Evolutionary conservation across 2,329 filamentous ascomycete genomes (phyloP), one percentile per base, ranked within the genome.

Genomic region (Xylaria sp.): DNA sequence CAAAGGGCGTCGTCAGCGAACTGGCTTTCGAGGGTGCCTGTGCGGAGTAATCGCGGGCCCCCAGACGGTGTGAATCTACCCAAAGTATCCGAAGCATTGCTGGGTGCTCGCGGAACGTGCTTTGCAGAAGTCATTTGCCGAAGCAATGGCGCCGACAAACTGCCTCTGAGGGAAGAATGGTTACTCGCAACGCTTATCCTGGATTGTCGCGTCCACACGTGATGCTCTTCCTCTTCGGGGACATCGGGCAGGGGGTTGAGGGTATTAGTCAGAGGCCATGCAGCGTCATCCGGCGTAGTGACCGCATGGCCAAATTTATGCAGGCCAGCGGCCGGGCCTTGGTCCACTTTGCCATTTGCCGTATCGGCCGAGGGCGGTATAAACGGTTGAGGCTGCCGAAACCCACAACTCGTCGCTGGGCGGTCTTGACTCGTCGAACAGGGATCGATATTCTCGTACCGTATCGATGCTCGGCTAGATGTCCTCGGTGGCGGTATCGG

Each of bases 191-290:
- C 57, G 66, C 77, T 83, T 39, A 71, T 68, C 20, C 72, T 75
- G 21, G 76, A 77, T 47, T 67, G 73, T 51, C 69, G 74, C 21
- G 63, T 62, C 26, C 66, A 65, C 46, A 66, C 69, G 42, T 70
- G 67, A 52, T 76, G 75, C 59, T 87, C 84, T 29, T 87, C 84
- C 63, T 87, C 84, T 64, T 87, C 84, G 1, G 84, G 82, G 3
- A 87, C 84, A 61, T 86, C 80, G 5, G 83, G 76, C 17, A 88
- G 71, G 18, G 77, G 71, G 11, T 66, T 71, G 48, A 68, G 68
- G 7, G 71, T 67, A 20, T 71, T 67, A 2, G 73, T 69, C 46
- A 84, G 64, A 1, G 76, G 76, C 76, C 76, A 78, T 7, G 76
- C 73, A 16, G 69, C 70, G 34, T 77, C 73, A 44, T 74, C 71